Conservation (phyloP, 768 basidiomycete genomes). For the Tephrocybe rancida region DNA sequence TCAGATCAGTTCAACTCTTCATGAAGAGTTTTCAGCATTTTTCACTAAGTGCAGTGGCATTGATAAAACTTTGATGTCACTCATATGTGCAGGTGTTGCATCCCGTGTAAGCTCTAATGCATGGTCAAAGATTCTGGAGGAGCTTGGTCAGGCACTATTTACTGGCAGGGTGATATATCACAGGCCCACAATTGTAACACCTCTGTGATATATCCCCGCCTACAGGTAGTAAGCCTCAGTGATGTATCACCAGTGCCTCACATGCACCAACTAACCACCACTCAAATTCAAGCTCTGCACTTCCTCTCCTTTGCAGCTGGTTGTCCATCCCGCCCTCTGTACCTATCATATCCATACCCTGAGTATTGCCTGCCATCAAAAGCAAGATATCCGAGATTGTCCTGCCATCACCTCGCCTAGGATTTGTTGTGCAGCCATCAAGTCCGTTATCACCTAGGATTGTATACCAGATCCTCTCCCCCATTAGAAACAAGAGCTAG, state of each 20-base stretch:
- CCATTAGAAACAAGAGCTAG: too few species aligned
- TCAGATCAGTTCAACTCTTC: constrained; percentile 10
- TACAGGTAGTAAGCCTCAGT: neutral
- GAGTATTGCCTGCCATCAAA: neutral
- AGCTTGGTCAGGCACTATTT: constrained; percentile 11
- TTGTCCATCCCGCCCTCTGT: neutral
- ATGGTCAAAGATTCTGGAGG: constrained; percentile 15
- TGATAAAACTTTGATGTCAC: constrained; percentile 19
- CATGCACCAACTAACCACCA: neutral
- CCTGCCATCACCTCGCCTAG: neutral
- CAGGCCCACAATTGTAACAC: neutral
- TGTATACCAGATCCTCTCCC: too few species aligned
- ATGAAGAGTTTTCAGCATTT: constrained; percentile 17
- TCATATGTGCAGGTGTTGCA: constrained; percentile 16
- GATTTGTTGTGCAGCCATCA: too few species aligned
- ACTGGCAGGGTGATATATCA: neutral
- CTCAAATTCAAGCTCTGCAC: neutral
- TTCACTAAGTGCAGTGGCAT: constrained; percentile 18
- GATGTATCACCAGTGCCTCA: neutral
- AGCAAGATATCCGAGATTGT: neutral
- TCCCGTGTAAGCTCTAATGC: constrained; percentile 10
- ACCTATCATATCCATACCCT: neutral
- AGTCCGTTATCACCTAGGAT: too few species aligned
- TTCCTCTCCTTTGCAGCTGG: neutral
- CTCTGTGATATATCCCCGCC: neutral